A percentile compares a stretch with the other conserved stretches of the same genome.
Conservation (phyloP, 805 yeast genomes). For the Yarrowia sp. region DNA sequence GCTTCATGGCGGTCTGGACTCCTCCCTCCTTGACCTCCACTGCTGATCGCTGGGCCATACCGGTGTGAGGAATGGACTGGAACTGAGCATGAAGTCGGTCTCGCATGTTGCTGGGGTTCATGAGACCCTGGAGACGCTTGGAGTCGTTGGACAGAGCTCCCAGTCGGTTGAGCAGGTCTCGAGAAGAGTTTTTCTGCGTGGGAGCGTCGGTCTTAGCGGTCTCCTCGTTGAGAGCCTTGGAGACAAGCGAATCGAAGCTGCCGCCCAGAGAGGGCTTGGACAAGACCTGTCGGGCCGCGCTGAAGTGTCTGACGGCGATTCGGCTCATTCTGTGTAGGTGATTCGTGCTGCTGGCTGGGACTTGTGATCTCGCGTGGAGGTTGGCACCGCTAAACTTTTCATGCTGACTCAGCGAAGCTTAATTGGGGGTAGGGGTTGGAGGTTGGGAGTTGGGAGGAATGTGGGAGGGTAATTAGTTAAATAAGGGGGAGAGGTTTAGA, state of each 20-base stretch:
- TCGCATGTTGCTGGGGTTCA: conserved; percentile 16
- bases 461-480: too few relatives aligned
- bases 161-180: conserved; percentile 18
- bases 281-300: conserved; percentile 23
- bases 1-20: conserved; percentile 1
- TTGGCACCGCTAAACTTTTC: conserved; percentile 1
- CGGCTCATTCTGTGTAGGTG: conserved; percentile 4
- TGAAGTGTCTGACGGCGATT: conserved; percentile 17
- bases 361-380: conserved; percentile 10
- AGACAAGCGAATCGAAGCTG: conserved; percentile 14
- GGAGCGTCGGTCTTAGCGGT: not conserved
- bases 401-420: not conserved
- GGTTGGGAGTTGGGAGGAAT: not conserved
- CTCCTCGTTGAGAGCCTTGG: conserved; percentile 18
- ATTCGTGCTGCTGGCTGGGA: not conserved
- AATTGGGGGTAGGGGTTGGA: not conserved
- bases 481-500: too few relatives aligned
- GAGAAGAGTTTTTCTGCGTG: conserved; percentile 13
- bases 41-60: conserved; percentile 19
- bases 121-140: conserved; percentile 22
- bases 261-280: conserved; percentile 15
- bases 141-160: conserved; percentile 26
- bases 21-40: conserved; percentile 24
- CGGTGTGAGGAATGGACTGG: conserved; percentile 25
- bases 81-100: conserved; percentile 10